A percentile compares a stretch with the other conserved stretches of the same genome.
Evolutionary conservation across 345 rosid species (phyloP).

Genomic region (Heritiera fomes): DNA sequence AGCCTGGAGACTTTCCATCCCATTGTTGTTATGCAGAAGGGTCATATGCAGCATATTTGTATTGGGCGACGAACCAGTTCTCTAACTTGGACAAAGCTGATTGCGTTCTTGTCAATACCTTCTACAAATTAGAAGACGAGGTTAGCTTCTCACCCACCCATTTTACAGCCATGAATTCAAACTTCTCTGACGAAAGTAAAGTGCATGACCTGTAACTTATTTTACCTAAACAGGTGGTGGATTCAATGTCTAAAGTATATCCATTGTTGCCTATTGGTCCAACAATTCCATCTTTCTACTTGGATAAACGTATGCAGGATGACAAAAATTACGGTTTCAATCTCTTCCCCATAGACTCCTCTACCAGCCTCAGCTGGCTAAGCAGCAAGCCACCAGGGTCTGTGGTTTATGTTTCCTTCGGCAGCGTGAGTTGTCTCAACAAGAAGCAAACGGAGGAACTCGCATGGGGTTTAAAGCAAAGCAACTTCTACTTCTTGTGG

Average conservation of each 20-base stretch:
- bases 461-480: slow-evolving; percentile 36
- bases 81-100: too few relatives aligned
- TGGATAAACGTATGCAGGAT: slow-evolving; percentile 38
- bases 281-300: slow-evolving; percentile 49
- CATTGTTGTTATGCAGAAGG: too few relatives aligned
- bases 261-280: slow-evolving; percentile 45
- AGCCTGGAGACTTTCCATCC: too few relatives aligned
- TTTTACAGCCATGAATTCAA: too few relatives aligned
- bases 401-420: slow-evolving; percentile 40
- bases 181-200: too few relatives aligned
- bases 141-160: too few relatives aligned
- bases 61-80: too few relatives aligned
- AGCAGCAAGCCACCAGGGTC: slow-evolving; percentile 32
- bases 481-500: slow-evolving; percentile 5
- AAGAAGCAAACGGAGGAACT: slow-evolving; percentile 54
- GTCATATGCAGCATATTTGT: too few relatives aligned
- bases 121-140: too few relatives aligned
- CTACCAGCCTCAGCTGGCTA: slow-evolving; percentile 44
- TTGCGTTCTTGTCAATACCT: too few relatives aligned
- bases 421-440: slow-evolving; percentile 44
- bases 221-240: too few relatives aligned
- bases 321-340: slow-evolving; percentile 50
- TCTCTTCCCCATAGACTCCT: slow-evolving; percentile 20
- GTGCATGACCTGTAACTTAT: too few relatives aligned
- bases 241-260: neutral